These are phyloP conservation scores for Mycena maculata DNA, from an alignment of 768 basidiomycete genomes.

Conservation along the genomic window DNA sequence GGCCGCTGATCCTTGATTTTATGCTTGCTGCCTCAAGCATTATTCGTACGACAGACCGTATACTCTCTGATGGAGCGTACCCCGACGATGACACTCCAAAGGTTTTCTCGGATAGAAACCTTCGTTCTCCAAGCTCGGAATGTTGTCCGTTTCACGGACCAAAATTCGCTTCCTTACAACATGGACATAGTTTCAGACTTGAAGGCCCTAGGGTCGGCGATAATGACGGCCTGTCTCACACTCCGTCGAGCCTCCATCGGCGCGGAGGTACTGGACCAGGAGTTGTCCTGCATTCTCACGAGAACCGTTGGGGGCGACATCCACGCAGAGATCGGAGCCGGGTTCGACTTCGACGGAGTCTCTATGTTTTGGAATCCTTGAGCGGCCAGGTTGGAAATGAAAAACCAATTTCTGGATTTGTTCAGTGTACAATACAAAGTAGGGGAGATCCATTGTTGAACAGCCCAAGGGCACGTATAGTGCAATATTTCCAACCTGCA, in stretches of 20 bases:
- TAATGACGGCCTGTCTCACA: conserved; percentile 9
- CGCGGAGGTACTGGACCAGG: not conserved
- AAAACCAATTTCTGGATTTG: no score
- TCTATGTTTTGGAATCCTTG: conserved; percentile 20
- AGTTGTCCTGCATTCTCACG: conserved; percentile 11
- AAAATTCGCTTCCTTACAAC: not conserved
- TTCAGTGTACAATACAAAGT: no score
- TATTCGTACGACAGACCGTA: not conserved
- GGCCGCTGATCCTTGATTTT: no score
- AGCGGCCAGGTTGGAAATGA: no score
- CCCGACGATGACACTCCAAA: not conserved
- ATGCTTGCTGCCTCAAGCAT: not conserved
- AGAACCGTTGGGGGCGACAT: not conserved
- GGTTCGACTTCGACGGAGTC: conserved; percentile 1
- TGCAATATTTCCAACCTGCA: no score
- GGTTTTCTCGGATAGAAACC: not conserved
- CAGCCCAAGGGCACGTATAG: no score
- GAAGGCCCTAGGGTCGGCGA: not conserved
- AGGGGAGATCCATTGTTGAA: not conserved
- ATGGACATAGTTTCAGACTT: not conserved
- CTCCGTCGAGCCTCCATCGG: conserved; percentile 2
- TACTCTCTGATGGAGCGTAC: not conserved
- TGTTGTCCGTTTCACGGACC: not conserved
- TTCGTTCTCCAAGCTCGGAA: conserved; percentile 5
- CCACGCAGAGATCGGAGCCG: not conserved